Percentiles rank a stretch among this genome's conserved stretches.
phyloP scores from a whole-genome alignment of 1,284 basidiomycete species.

The Phaffia rhodozyma region DNA sequence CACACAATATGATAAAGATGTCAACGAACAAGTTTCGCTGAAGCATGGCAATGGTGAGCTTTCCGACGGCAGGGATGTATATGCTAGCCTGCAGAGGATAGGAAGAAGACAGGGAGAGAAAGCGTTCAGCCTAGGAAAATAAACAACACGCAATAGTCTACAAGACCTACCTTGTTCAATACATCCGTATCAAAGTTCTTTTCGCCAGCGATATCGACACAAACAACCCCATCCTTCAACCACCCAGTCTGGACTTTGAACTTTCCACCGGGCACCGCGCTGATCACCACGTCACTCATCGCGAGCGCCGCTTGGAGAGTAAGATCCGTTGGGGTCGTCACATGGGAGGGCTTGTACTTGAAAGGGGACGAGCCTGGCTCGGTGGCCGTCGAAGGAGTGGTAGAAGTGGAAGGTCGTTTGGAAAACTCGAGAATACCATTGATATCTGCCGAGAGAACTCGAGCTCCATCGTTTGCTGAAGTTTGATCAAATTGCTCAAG shows the following conservation, averaged over 20 bases:
- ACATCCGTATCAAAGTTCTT: conserved; percentile 96
- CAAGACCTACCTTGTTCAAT: conserved; percentile 59
- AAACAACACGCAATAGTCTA: background rate
- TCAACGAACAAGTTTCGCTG: conserved; percentile 70
- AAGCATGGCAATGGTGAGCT: conserved; percentile 93
- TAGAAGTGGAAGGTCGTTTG: conserved; percentile 50
- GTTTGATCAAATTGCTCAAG: background rate
- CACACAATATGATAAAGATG: background rate
- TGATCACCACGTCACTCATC: conserved; percentile 78
- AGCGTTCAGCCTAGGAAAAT: conserved; percentile 11
- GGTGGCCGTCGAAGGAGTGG: conserved; percentile 22
- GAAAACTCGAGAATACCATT: conserved; percentile 60
- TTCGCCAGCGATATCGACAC: conserved; percentile 85
- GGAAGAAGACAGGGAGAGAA: background rate
- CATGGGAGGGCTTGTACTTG: conserved; percentile 67
- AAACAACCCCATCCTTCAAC: conserved; percentile 86
- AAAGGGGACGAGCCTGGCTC: conserved; percentile 25
- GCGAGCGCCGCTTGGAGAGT: conserved; percentile 65
- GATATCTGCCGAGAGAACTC: conserved; percentile 88
- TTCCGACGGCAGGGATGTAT: conserved; percentile 87
- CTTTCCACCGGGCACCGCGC: conserved; percentile 69
- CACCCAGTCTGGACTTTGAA: conserved; percentile 84
- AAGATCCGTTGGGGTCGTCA: conserved; percentile 50
- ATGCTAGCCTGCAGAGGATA: conserved; percentile 55
- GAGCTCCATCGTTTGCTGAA: conserved; percentile 78